A percentile compares a stretch with the other conserved stretches of the same genome.
phyloP scores from a whole-genome alignment of 495 filamentous ascomycete genomes.

The Mytilinidion resinicola region DNA sequence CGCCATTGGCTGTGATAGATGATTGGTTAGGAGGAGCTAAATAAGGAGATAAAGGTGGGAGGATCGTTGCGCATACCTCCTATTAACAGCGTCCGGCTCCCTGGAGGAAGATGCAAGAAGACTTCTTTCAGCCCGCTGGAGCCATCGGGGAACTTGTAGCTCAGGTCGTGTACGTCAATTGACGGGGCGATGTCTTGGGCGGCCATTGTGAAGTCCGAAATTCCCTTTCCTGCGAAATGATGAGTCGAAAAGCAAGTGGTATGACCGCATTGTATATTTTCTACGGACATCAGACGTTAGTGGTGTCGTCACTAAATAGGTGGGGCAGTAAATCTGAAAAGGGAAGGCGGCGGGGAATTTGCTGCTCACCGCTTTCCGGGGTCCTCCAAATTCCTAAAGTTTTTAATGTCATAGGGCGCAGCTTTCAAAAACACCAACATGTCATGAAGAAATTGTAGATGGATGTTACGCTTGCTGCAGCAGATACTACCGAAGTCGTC shows the following conservation, averaged over 20 bases:
- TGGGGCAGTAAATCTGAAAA: constrained; percentile 1
- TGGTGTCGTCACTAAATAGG: neutral
- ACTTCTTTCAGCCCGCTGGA: constrained; percentile 65
- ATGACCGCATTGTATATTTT: constrained; percentile 14
- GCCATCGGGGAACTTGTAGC: constrained; percentile 82
- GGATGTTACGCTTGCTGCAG: constrained; percentile 13
- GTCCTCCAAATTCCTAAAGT: neutral
- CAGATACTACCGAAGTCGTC: neutral
- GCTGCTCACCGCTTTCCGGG: neutral
- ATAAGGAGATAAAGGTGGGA: neutral
- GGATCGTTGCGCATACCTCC: constrained; percentile 52
- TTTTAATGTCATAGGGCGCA: neutral
- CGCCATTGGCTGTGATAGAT: constrained; percentile 68
- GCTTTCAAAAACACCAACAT: neutral
- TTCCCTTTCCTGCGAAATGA: no score
- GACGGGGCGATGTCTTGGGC: constrained; percentile 38
- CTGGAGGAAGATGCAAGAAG: constrained; percentile 66
- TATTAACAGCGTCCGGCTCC: constrained; percentile 84
- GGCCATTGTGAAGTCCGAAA: constrained; percentile 6
- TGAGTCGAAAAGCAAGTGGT: no score
- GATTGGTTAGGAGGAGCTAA: neutral
- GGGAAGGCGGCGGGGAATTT: constrained; percentile 9
- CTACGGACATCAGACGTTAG: no score
- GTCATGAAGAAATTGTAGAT: neutral
- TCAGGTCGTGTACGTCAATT: constrained; percentile 68